Percentiles rank a stretch among this genome's conserved stretches.
Conservation (phyloP, 225 moss, liverwort and hornwort genomes). For the Rhytidiadelphus loreus region DNA sequence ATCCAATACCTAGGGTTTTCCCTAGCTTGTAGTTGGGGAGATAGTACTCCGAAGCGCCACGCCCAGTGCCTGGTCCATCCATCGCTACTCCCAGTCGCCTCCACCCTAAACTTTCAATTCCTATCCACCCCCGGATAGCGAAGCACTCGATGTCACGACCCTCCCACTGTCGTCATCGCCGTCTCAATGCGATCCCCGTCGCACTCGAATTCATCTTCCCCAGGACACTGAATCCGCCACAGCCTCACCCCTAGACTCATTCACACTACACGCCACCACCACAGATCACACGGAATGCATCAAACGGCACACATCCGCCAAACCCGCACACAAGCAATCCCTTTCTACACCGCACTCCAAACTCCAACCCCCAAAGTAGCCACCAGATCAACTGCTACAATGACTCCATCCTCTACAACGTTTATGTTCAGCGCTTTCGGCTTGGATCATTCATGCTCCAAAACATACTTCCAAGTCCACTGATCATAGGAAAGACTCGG, state of each 20-base stretch:
- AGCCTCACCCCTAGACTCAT: conserved; percentile 11
- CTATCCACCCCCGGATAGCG: no score
- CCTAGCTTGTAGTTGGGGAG: conserved; percentile 38
- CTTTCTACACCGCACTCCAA: not conserved
- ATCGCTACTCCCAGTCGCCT: conserved; percentile 1
- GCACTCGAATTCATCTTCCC: conserved; percentile 11
- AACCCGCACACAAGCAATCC: not conserved
- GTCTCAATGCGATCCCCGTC: conserved; percentile 7
- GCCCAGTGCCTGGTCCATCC: conserved; percentile 30
- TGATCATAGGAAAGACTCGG: not conserved
- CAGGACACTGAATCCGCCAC: conserved; percentile 20
- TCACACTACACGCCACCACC: not conserved
- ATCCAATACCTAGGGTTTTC: conserved; percentile 51
- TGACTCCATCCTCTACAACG: not conserved
- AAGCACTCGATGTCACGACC: no score
- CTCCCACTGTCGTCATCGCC: not conserved
- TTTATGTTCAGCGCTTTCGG: not conserved
- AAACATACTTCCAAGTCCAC: not conserved
- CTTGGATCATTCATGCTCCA: not conserved
- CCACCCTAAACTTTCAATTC: not conserved
- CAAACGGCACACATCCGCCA: not conserved
- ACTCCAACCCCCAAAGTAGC: not conserved
- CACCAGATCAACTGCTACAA: not conserved
- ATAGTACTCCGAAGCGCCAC: conserved; percentile 21
- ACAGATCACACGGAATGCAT: not conserved